Base-by-base conservation (phyloP, 2,329 filamentous ascomycete genomes). In the Cyclaneusma minus region DNA sequence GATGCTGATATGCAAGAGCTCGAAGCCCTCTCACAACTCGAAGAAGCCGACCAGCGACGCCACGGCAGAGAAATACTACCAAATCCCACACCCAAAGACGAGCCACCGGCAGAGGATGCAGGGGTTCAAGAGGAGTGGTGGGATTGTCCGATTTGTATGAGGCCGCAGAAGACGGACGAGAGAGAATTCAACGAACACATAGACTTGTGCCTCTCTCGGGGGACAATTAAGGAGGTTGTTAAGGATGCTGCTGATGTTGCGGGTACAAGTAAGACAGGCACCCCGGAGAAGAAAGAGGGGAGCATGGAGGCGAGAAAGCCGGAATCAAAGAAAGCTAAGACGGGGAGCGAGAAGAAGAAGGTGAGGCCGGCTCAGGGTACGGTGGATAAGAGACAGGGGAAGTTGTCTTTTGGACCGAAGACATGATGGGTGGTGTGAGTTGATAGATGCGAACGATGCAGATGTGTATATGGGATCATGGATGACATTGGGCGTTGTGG, bases 91-190 rank as follows among this genome's bases (percentile, higher is more conserved):
- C 43, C 34, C 25, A 54, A 50, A 30, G 35, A 41, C 12, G 27
- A 36, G 1, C 25, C 40, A 8, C 24, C 39, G 4, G 43, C 47
- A 7, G 48, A 54, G 28, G 53, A 31, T 11, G 22, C 30, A 6
- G n/a, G n/a, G n/a, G n/a, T n/a, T n/a, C n/a, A n/a, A n/a, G 44
- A 64, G 27, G 58, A 70, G 24, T 62, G 59, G 48, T 95, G 85
- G 85, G 64, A 76, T 19, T 98, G 89, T 48, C 89, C 89, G 0
- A 80, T 95, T 22, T 98, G 89, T 48, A 54, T 58, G n/a, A 60
- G 75, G 10, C 74, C 81, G 0, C 85, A 94, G 43, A 43, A 58
- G 1, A 68, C 83, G 0, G 64, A 87, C 25, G 83, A 94, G 46
- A 63, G 62, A 23, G 56, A 55, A 1, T 92, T 95, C 52, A 98